Evolutionary conservation across 306 rosid species (phyloP).

Genomic region (Aeschynomene evenia): DNA sequence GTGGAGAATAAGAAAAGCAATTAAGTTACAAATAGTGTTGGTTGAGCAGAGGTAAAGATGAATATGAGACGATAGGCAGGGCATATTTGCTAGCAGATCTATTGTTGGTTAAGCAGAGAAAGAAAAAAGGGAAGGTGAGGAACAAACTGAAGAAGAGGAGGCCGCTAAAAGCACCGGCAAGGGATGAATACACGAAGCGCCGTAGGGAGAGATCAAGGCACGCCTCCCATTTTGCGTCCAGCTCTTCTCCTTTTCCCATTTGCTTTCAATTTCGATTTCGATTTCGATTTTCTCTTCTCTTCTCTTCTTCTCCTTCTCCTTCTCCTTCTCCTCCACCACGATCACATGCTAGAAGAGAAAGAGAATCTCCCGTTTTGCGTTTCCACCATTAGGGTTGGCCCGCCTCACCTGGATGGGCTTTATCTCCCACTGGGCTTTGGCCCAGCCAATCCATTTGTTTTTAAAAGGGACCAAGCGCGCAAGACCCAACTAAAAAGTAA

Average conservation of each 20-base stretch:
- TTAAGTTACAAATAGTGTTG: neutral
- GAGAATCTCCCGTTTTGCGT: neutral
- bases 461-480: too few species aligned
- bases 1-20: neutral
- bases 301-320: neutral
- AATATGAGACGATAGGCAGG: neutral
- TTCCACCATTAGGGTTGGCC: neutral
- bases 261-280: neutral
- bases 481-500: too few species aligned
- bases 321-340: neutral
- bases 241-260: slow-evolving; percentile 1
- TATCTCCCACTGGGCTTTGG: neutral
- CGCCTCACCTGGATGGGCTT: too few species aligned
- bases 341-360: neutral
- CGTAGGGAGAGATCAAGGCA: slow-evolving; percentile 13
- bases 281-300: neutral
- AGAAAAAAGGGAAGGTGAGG: neutral
- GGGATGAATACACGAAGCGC: slow-evolving; percentile 3
- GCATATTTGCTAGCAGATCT: neutral
- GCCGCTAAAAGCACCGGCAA: slow-evolving; percentile 13
- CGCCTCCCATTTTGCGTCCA: slow-evolving; percentile 13
- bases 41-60: neutral
- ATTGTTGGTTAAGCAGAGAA: neutral
- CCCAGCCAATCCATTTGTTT: neutral
- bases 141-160: neutral